Conservation (phyloP, 768 basidiomycete species). For the Termitomyces sp. region DNA sequence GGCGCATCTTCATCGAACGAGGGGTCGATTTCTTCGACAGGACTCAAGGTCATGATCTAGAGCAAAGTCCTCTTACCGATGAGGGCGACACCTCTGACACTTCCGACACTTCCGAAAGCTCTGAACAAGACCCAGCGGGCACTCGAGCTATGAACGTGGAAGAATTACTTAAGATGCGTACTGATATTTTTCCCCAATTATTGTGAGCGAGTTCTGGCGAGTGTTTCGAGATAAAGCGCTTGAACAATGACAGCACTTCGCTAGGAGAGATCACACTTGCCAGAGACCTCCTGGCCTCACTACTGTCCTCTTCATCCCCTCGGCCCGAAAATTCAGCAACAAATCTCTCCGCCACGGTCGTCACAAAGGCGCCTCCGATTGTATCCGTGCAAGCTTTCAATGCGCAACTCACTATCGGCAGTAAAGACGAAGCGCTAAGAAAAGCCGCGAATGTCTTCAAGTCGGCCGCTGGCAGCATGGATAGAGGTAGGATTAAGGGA, state of each 20-base stretch:
- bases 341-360: slow-evolving; percentile 58
- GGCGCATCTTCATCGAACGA: slow-evolving; percentile 71
- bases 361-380: slow-evolving; percentile 66
- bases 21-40: slow-evolving; percentile 73
- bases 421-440: slow-evolving; percentile 78
- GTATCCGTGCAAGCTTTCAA: slow-evolving; percentile 70
- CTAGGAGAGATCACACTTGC: slow-evolving; percentile 80
- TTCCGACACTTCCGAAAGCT: slow-evolving; percentile 24
- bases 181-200: slow-evolving; percentile 68
- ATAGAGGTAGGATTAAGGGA: slow-evolving; percentile 55
- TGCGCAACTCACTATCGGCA: slow-evolving; percentile 68
- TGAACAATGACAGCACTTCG: slow-evolving; percentile 50
- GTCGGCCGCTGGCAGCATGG: slow-evolving; percentile 66
- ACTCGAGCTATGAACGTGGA: slow-evolving; percentile 65
- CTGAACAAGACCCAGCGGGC: slow-evolving; percentile 26
- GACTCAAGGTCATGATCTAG: slow-evolving; percentile 12
- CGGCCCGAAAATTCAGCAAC: slow-evolving; percentile 17
- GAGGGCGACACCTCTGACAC: slow-evolving; percentile 16
- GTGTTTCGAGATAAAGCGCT: neutral
- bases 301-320: slow-evolving; percentile 42
- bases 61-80: slow-evolving; percentile 3
- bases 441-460: slow-evolving; percentile 74
- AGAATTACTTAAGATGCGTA: slow-evolving; percentile 71
- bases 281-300: slow-evolving; percentile 61
- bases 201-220: slow-evolving; percentile 50